phyloP scores from a whole-genome alignment of 2,329 filamentous ascomycete genomes.

The Teratosphaeria gauchensis region DNA sequence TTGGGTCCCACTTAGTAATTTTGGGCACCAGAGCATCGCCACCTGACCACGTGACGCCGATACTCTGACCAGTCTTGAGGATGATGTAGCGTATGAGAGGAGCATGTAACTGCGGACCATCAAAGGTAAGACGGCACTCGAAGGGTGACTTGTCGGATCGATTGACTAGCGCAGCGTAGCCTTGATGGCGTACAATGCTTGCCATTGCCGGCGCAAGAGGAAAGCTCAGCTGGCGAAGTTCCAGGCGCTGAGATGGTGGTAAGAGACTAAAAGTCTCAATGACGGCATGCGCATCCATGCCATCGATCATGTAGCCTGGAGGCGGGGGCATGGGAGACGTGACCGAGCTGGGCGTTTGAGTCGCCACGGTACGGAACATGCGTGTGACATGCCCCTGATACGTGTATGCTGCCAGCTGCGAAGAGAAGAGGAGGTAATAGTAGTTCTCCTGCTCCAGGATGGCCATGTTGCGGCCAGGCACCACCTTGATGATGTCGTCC shows the following conservation, averaged over 20 bases:
- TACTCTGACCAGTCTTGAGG: constrained; percentile 12
- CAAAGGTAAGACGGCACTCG: constrained; percentile 25
- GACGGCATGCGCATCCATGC: constrained; percentile 36
- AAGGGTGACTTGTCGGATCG: constrained; percentile 20
- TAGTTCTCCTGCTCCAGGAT: constrained; percentile 54
- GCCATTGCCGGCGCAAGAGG: constrained; percentile 26
- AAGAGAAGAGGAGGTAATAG: constrained; percentile 63
- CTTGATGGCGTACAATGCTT: constrained; percentile 28
- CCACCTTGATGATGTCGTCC: constrained; percentile 47
- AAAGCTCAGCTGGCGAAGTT: constrained; percentile 26
- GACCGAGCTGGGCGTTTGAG: constrained; percentile 33
- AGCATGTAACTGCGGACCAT: constrained; percentile 22
- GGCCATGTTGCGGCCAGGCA: constrained; percentile 54
- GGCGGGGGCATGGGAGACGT: constrained; percentile 35
- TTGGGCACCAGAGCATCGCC: constrained; percentile 13
- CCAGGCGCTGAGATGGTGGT: constrained; percentile 30
- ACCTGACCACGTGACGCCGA: constrained; percentile 21
- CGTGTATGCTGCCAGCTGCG: constrained; percentile 46
- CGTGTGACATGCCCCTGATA: constrained; percentile 49
- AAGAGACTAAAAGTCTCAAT: constrained; percentile 42
- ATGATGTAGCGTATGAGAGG: constrained; percentile 18
- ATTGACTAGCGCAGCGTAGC: constrained; percentile 19
- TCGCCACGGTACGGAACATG: constrained; percentile 40
- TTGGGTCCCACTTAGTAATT: constrained; percentile 19
- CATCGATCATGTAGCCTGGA: constrained; percentile 34